Conservation (phyloP, 2,329 filamentous ascomycete species). For the Cryphonectria parasitica region DNA sequence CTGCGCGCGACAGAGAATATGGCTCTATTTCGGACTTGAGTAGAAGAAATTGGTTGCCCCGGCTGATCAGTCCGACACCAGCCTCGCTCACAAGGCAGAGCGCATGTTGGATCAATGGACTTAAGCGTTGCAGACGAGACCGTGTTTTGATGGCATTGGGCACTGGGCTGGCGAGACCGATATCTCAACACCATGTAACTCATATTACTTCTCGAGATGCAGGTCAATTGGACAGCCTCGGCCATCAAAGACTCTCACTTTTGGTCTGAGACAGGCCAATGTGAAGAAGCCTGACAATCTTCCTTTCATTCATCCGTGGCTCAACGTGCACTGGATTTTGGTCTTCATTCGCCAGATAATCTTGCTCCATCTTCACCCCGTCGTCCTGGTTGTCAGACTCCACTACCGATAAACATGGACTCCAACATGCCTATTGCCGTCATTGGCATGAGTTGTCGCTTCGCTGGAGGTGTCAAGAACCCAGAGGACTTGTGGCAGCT, state of each 20-base stretch:
- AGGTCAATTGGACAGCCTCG: not conserved
- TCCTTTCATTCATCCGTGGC: not conserved
- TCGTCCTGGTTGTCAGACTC: not conserved
- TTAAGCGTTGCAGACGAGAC: not conserved
- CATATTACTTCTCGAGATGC: not conserved
- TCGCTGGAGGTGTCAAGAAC: slow-evolving; percentile 40
- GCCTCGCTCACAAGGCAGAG: slow-evolving; percentile 1
- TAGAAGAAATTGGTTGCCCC: not conserved
- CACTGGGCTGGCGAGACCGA: not conserved
- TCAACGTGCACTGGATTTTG: not conserved
- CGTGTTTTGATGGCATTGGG: not conserved
- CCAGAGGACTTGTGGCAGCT: slow-evolving; percentile 42
- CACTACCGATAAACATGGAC: not conserved
- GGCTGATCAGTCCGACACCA: not conserved
- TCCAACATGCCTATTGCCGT: slow-evolving; percentile 14
- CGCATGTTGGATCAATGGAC: slow-evolving; percentile 2
- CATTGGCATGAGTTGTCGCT: slow-evolving; percentile 38
- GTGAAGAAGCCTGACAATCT: slow-evolving; percentile 7
- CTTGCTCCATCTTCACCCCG: not conserved
- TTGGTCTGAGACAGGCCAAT: not conserved
- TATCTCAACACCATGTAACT: not conserved
- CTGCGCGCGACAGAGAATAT: not conserved
- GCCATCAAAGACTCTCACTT: not conserved
- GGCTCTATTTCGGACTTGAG: not conserved
- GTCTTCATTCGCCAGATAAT: not conserved